Evolutionary conservation across 192 early-diverging fungal species (phyloP), one percentile per base, ranked within the genome.

Genomic region (Podila epigama): DNA sequence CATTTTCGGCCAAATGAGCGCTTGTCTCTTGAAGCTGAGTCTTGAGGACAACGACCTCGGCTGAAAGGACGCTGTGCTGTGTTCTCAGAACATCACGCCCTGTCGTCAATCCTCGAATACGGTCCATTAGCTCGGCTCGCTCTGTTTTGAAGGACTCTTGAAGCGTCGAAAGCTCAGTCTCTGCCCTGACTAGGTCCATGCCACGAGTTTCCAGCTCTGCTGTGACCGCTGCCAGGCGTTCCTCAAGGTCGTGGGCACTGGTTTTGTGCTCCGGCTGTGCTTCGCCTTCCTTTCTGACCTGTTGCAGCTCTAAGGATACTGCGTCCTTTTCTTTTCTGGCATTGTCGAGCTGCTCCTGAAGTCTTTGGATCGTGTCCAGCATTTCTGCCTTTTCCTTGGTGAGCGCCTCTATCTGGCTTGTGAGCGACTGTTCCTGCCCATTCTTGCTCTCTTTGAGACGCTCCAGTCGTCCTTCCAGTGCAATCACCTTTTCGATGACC

Each of bases 341-440:
- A 4, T 40, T 22, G 18, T 61, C 71, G 1, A 67, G 20, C 15
- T 62, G 58, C 2, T 27, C 5, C 5, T 54, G 50, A 35, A 67
- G 36, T 8, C 3, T 10, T 0, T 39, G 27, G 2, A 72, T 20
- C 15, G 52, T 61, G 5, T 31, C 36, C 35, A 64, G 42, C 35
- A 72, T 35, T 8, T 12, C 32, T 27, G 57, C 34, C 27, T 66
- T 66, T 10, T 75, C 64, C 3, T 27, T 12, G 0, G 18, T 58
- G 16, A 75, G 28, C 44, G 62, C 64, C 40, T 75, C 64, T 20
- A 75, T 67, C 28, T 34, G 58, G 10, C 63, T 63, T 11, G 71
- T 67, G 6, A 75, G 35, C n/a, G 52, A 66, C 20, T 75, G 71
- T 22, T 75, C 71, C 32, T 75, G 71, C 0, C 71, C 71, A 42